Evolutionary conservation across 371 early-diverging fungal genomes (phyloP).

Genomic region (Mucor racemosus): DNA sequence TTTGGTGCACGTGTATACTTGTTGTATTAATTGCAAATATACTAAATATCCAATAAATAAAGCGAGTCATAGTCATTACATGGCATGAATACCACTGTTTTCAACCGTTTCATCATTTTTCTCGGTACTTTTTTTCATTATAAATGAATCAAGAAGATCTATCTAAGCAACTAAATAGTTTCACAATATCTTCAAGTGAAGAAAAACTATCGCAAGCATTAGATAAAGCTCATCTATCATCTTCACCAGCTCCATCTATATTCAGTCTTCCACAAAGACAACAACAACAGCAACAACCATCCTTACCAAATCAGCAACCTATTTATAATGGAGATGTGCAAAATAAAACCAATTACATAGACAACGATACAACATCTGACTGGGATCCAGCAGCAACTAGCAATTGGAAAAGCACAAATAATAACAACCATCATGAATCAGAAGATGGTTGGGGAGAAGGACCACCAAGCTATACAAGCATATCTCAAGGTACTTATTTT

Average conservation of each 20-base stretch:
- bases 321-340: not conserved
- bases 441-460: constrained; percentile 32
- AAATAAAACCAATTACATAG: constrained; percentile 10
- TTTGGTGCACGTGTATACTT: too few species aligned
- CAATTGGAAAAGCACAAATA: not conserved
- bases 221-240: constrained; percentile 9
- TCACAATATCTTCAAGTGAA: constrained; percentile 26
- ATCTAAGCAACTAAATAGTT: not conserved
- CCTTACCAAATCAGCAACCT: not conserved
- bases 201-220: constrained; percentile 20
- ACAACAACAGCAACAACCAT: not conserved
- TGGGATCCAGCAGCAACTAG: not conserved
- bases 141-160: constrained; percentile 6
- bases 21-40: too few species aligned
- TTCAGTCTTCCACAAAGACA: not conserved
- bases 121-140: not conserved
- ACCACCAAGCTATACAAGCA: constrained; percentile 25
- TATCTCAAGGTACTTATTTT: constrained; percentile 31
- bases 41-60: too few species aligned
- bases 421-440: not conserved
- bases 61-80: too few species aligned
- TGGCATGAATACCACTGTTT: too few species aligned
- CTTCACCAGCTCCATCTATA: not conserved
- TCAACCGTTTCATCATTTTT: too few species aligned
- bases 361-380: not conserved